Percentiles rank a stretch among this genome's conserved stretches.
Evolutionary conservation across 352 stramenopile genomes (phyloP).

Genomic region (Phytopythium sindhum): DNA sequence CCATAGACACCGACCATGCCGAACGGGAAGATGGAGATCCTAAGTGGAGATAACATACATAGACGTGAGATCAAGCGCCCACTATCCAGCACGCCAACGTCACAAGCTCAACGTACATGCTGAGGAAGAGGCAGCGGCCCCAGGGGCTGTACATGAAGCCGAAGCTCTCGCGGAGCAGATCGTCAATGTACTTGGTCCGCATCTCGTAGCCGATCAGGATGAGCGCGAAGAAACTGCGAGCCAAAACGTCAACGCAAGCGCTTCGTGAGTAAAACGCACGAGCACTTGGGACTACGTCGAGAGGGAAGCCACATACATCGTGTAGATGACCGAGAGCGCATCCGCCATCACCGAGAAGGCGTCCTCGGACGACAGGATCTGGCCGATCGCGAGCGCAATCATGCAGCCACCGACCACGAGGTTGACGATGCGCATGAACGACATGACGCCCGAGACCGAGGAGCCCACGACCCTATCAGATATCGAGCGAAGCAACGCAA

Average conservation of each 20-base stretch:
- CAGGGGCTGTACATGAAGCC: constrained; percentile 90
- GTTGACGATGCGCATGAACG: constrained; percentile 77
- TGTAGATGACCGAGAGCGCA: constrained; percentile 79
- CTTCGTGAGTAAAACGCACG: not conserved
- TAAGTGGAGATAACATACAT: constrained; percentile 13
- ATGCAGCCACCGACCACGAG: constrained; percentile 69
- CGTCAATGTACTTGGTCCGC: constrained; percentile 63
- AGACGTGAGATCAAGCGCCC: not conserved
- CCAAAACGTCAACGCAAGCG: constrained; percentile 7
- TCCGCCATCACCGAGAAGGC: constrained; percentile 75
- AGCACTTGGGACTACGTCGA: not conserved
- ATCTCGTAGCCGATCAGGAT: constrained; percentile 85
- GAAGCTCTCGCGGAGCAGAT: constrained; percentile 72
- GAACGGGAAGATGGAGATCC: constrained; percentile 89
- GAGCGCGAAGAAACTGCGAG: constrained; percentile 71
- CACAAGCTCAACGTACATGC: constrained; percentile 52
- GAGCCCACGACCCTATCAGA: constrained; percentile 66
- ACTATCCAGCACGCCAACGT: not conserved
- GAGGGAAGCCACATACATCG: constrained; percentile 52
- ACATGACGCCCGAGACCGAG: constrained; percentile 74
- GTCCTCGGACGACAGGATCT: constrained; percentile 66
- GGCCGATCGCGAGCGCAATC: constrained; percentile 62
- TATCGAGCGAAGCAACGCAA: not conserved
- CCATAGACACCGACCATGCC: constrained; percentile 83
- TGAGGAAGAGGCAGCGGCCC: constrained; percentile 82